phyloP scores from a whole-genome alignment of 768 basidiomycete species.

The Tulasnella calospora region DNA sequence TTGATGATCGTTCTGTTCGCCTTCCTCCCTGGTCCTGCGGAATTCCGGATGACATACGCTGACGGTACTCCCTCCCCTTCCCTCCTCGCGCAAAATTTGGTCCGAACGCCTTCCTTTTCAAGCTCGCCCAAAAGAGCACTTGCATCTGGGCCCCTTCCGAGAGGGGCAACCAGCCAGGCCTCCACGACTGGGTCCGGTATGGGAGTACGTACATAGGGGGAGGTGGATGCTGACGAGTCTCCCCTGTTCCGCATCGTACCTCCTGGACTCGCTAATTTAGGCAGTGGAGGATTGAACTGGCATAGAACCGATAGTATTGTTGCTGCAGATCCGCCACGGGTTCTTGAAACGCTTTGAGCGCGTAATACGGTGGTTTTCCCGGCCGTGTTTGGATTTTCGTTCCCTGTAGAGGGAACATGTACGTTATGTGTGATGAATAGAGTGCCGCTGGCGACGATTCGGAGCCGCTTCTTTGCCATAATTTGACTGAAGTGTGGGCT shows the following conservation, averaged over 20 bases:
- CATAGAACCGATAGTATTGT: constrained; percentile 65
- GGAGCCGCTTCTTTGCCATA: constrained; percentile 18
- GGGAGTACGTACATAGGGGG: neutral
- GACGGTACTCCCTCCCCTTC: constrained; percentile 66
- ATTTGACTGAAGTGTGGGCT: constrained; percentile 1
- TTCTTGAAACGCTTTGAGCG: constrained; percentile 63
- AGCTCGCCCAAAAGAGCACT: constrained; percentile 57
- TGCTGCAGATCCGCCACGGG: constrained; percentile 60
- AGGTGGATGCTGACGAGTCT: neutral
- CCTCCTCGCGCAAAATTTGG: constrained; percentile 69
- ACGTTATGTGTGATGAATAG: constrained; percentile 75
- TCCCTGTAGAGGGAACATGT: constrained; percentile 45
- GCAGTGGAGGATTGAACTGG: too few relatives aligned
- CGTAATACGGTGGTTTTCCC: constrained; percentile 54
- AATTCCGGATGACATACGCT: constrained; percentile 73
- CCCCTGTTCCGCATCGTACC: neutral
- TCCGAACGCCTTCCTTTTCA: constrained; percentile 61
- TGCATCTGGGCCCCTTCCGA: constrained; percentile 70
- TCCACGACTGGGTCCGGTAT: constrained; percentile 44
- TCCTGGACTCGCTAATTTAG: neutral
- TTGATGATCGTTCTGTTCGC: constrained; percentile 64
- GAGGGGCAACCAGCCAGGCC: constrained; percentile 50
- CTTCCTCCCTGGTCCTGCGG: neutral
- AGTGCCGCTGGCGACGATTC: constrained; percentile 68
- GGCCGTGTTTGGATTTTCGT: constrained; percentile 40